phyloP scores from a whole-genome alignment of 306 rosid species.

The Lagenaria siceraria region DNA sequence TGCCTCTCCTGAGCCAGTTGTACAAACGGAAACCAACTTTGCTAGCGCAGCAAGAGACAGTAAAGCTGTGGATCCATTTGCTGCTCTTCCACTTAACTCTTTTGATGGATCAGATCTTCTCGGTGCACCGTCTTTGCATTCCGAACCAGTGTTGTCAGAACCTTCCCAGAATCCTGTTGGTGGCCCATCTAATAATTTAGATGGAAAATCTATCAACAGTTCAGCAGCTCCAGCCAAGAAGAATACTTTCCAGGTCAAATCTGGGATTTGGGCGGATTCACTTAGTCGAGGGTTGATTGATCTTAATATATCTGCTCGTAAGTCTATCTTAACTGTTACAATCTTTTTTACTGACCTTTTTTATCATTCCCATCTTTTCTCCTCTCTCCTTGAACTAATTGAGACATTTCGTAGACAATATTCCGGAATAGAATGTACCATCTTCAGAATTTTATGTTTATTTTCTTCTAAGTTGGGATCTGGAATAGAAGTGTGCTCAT shows the following conservation, averaged over 20 bases:
- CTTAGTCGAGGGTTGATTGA: constrained; percentile 96
- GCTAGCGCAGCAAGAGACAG: not conserved
- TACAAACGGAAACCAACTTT: constrained; percentile 38
- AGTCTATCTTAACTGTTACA: constrained; percentile 19
- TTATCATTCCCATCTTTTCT: not conserved
- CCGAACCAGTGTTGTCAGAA: constrained; percentile 47
- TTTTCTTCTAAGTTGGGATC: not conserved
- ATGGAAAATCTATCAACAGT: constrained; percentile 28
- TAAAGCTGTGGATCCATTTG: constrained; percentile 64
- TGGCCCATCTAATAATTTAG: constrained; percentile 18
- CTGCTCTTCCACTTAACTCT: constrained; percentile 72
- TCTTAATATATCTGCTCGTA: constrained; percentile 95
- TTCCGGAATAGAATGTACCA: not conserved
- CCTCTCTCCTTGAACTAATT: not conserved
- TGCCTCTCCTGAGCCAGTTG: constrained; percentile 42
- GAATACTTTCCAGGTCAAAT: constrained; percentile 69
- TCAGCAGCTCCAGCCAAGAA: constrained; percentile 38
- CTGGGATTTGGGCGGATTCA: constrained; percentile 97
- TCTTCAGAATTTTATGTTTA: not conserved
- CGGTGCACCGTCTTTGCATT: constrained; percentile 58
- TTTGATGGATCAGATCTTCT: constrained; percentile 75
- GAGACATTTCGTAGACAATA: not conserved
- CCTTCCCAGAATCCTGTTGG: constrained; percentile 33
- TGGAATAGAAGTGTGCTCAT: not conserved
- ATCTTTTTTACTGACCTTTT: not conserved